Conservation (phyloP, 805 yeast species). For the Pichia paraexigua region DNA sequence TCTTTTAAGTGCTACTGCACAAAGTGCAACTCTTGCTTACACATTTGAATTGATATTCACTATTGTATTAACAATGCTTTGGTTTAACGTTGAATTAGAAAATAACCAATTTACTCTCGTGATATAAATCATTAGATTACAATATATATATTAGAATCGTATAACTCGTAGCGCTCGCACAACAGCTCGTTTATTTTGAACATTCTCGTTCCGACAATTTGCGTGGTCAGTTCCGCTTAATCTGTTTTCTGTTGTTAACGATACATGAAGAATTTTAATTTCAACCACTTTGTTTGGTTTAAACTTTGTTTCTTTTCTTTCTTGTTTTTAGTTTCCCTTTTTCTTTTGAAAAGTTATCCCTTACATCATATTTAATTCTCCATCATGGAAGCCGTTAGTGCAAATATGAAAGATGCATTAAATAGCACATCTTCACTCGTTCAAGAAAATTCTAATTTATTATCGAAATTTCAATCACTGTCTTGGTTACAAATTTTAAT, state of each 20-base stretch:
- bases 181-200: background rate
- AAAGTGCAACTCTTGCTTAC: conserved; percentile 19
- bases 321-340: no score
- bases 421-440: background rate
- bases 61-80: conserved; percentile 17
- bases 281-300: background rate
- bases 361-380: background rate
- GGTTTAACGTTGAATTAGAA: conserved; percentile 22
- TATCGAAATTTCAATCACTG: conserved; percentile 1
- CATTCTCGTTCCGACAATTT: background rate
- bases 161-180: no score
- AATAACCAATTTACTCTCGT: conserved; percentile 1
- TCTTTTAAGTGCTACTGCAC: conserved; percentile 13
- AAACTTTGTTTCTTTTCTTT: no score
- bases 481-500: conserved; percentile 49
- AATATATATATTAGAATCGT: background rate
- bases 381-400: background rate
- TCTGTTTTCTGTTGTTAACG: background rate
- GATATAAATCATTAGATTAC: background rate
- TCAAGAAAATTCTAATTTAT: background rate
- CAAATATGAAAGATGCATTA: background rate
- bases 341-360: background rate
- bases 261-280: background rate
- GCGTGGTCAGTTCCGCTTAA: background rate
- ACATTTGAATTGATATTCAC: conserved; percentile 18